Evolutionary conservation across 805 yeast genomes (phyloP).

Genomic region (Candida anglica): DNA sequence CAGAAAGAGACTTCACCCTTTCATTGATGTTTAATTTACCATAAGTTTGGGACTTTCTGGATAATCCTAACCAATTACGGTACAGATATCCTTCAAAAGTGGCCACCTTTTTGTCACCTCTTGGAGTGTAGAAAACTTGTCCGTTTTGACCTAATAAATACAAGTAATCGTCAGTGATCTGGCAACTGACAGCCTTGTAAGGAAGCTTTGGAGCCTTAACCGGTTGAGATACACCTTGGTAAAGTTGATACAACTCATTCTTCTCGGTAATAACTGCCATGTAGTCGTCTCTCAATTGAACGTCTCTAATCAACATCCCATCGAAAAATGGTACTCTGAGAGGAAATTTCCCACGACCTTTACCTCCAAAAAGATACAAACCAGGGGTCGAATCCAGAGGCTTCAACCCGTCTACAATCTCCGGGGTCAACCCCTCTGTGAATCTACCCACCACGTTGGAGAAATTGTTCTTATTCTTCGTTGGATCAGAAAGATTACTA

Average conservation of each 20-base stretch:
- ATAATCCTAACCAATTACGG: slow-evolving; percentile 21
- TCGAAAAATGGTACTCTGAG: slow-evolving; percentile 63
- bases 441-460: slow-evolving; percentile 23
- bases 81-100: slow-evolving; percentile 11
- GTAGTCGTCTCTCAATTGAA: slow-evolving; percentile 44
- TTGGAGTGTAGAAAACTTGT: slow-evolving; percentile 28
- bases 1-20: slow-evolving; percentile 3
- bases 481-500: slow-evolving; percentile 29
- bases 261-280: slow-evolving; percentile 57
- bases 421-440: slow-evolving; percentile 16
- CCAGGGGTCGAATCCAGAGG: slow-evolving; percentile 25
- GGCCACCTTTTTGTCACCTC: slow-evolving; percentile 10
- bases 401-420: slow-evolving; percentile 14
- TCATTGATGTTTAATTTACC: slow-evolving; percentile 8
- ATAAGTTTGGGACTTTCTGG: slow-evolving; percentile 4
- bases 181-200: slow-evolving; percentile 20
- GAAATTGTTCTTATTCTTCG: slow-evolving; percentile 22
- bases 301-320: slow-evolving; percentile 51
- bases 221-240: slow-evolving; percentile 33
- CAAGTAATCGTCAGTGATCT: slow-evolving; percentile 49
- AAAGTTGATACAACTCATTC: slow-evolving; percentile 78
- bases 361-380: slow-evolving; percentile 31
- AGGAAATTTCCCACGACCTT: slow-evolving; percentile 47
- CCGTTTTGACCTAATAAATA: slow-evolving; percentile 41
- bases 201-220: slow-evolving; percentile 18